phyloP scores from a whole-genome alignment of 257 asterid species.

The Phtheirospermum japonicum region DNA sequence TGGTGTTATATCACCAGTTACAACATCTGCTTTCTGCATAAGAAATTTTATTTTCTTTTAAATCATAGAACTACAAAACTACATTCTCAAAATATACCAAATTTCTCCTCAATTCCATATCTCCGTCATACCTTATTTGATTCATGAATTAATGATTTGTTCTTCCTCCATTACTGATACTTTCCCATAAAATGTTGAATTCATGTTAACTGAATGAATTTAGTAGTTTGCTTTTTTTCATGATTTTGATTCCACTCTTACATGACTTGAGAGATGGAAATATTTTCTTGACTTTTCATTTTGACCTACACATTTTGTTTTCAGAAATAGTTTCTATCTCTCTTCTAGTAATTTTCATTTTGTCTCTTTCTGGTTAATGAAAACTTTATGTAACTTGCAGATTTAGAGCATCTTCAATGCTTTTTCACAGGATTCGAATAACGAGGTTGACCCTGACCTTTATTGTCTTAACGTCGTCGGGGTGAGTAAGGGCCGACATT shows the following conservation, averaged over 20 bases:
- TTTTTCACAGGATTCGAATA: too few species aligned
- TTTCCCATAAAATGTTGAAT: conserved; percentile 21
- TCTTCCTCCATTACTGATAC: conserved; percentile 30
- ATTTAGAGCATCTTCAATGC: too few species aligned
- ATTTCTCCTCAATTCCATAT: conserved; percentile 71
- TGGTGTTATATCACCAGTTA: too few species aligned
- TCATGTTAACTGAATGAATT: conserved; percentile 16
- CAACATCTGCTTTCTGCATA: too few species aligned
- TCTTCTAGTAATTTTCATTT: too few species aligned
- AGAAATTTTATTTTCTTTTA: too few species aligned
- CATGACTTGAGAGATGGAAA: conserved; percentile 11
- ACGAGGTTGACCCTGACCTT: too few species aligned
- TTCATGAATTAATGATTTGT: conserved; percentile 71
- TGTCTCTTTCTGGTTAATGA: conserved; percentile 28
- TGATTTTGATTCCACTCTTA: not conserved
- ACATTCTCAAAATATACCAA: conserved; percentile 59
- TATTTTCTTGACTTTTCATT: conserved; percentile 14
- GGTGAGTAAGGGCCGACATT: too few species aligned
- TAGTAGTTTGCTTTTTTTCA: not conserved
- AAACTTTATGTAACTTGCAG: conserved; percentile 49
- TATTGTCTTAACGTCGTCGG: too few species aligned
- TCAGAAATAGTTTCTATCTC: conserved; percentile 6
- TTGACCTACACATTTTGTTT: conserved; percentile 8
- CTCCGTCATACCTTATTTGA: conserved; percentile 70
- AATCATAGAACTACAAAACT: too few species aligned